phyloP scores from a whole-genome alignment of 805 yeast species.

The Lipomyces starkeyi region DNA sequence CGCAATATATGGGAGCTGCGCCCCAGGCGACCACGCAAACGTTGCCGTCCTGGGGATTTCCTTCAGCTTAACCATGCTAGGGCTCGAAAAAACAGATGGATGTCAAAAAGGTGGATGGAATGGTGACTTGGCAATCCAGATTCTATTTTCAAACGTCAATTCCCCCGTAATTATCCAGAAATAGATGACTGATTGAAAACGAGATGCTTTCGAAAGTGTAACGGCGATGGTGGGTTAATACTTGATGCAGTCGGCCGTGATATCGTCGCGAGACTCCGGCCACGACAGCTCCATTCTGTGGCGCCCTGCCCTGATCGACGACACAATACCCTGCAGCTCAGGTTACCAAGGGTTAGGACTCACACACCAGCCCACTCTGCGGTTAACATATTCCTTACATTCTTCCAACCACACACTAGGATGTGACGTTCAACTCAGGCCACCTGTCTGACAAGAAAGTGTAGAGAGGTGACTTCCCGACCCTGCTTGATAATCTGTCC shows the following conservation, averaged over 20 bases:
- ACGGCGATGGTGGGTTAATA: background rate
- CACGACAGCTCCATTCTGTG: background rate
- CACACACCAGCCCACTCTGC: background rate
- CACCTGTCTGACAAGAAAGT: too few species aligned
- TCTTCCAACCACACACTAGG: too few species aligned
- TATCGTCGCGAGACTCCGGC: background rate
- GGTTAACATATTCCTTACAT: too few species aligned
- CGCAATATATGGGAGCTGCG: slow-evolving; percentile 71
- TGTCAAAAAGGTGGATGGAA: background rate
- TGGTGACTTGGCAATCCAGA: background rate
- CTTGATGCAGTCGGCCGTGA: background rate
- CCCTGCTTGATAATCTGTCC: too few species aligned
- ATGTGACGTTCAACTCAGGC: too few species aligned
- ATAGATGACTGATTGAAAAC: background rate
- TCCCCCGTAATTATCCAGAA: background rate
- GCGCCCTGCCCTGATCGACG: background rate
- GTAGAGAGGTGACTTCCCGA: too few species aligned
- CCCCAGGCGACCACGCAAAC: slow-evolving; percentile 92
- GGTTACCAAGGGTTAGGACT: background rate
- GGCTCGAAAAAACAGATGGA: background rate
- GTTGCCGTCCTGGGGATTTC: slow-evolving; percentile 87
- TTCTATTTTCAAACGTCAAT: background rate
- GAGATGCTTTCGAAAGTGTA: background rate
- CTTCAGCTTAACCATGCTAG: slow-evolving; percentile 53
- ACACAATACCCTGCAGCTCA: background rate